Evolutionary conservation across 306 rosid genomes (phyloP), one percentile per base, ranked within the genome.

Genomic region (Quercus ilex): DNA sequence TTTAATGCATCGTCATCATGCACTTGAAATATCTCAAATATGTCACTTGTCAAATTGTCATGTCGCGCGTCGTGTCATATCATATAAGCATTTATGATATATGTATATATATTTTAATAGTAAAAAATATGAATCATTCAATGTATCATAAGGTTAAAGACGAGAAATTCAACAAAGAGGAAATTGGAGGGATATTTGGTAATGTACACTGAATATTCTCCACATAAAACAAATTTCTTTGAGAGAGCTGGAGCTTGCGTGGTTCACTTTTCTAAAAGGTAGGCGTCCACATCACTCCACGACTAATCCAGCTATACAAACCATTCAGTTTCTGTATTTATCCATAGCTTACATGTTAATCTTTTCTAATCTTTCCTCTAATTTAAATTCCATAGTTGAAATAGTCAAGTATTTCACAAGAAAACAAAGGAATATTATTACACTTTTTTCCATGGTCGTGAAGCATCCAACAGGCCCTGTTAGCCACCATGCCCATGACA

Each of bases 251-350:
- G 78, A 75, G 79, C 73, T 82, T 78, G 68, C 73, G 79, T 82
- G 85, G 77, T 63, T 81, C 43, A 58, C 73, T 77, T 58, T 30
- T 67, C 67, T 5, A 58, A 26, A 43, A 79, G 63, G 46, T 35
- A 78, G 67, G 63, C 35, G 79, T 87, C 87, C 74, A 52, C 80
- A 64, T 84, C 90, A 82, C 85, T 81, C 78, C 56, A 79, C 59
- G 43, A 12, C 78, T 71, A 84, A 80, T 84, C 88, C 86, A 86
- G 83, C 84, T 77, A 62, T 65, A 76, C 79, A 71, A 2, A 23
- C 13, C 73, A 41, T 77, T 70, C 14, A 41, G 46, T 21, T 28
- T 72, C 58, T 58, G 31, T 56, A n/a, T 46, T 12, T 51, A 23
- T 70, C 52, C 55, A 60, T 58, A 28, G 15, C 53, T 49, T 49